Evolutionary conservation across 495 filamentous ascomycete species (phyloP), one percentile per base, ranked within the genome.

Genomic region (Xylona heveae): DNA sequence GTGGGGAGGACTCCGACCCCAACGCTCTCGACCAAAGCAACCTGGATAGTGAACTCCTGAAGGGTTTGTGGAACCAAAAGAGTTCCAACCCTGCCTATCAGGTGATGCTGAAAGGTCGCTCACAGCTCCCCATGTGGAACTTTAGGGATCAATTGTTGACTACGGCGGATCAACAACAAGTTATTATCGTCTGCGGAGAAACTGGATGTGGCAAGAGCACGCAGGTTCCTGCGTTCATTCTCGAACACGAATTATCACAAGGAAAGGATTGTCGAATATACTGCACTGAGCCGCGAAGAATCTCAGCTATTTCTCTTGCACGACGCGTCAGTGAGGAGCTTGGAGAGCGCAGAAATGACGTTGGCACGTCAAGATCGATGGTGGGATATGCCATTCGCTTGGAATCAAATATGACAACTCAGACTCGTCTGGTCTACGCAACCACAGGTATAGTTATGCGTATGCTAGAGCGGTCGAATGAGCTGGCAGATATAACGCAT

Each of bases 181-280:
- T 85, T 4, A 64, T 85, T 5, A 92, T 95, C 34, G 64, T 94
- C 20, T 92, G 82, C 45, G 85, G 85, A 41, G 88, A 95, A 53
- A 97, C 88, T 9, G 88, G 88, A 44, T 93, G 72, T 53, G 88
- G 88, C 33, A 97, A 97, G 59, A 92, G 82, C 54, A 97, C 88
- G 0, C 88, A 97, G 48, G 77, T 93, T 4, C 88, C 88, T 16
- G 71, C 82, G 1, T 97, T 80, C 48, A 68, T 97, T 13, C 55
- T 97, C 1, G 88, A 97, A 42, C 66, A 90, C 38, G 75, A 93
- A 43, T 64, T 97, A 39, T 66, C 68, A 8, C 58, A 71, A 27
- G 83, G 83, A 5, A 76, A 70, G 23, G 54, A 63, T 9, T 94
- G 84, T 54, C 94, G 85, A 46, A 71, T 97, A 12, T 94, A 84